A percentile compares a stretch with the other conserved stretches of the same genome.
Conservation (phyloP, 1,139 yeast genomes). For the Yamadazyma dendronema region DNA sequence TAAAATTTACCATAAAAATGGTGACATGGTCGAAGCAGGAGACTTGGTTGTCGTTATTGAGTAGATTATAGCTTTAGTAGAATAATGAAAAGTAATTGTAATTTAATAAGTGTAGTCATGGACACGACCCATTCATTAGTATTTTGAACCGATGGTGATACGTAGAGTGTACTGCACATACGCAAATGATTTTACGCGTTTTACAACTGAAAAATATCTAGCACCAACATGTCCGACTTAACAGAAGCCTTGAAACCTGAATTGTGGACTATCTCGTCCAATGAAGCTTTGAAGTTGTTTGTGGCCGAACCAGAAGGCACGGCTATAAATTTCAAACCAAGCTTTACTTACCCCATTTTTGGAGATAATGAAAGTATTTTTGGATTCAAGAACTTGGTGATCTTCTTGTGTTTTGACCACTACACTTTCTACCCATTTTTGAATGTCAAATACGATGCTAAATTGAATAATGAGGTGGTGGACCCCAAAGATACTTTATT, state of each 20-base stretch:
- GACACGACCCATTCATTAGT: no score
- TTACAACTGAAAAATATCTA: no score
- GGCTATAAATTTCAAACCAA: slow-evolving; percentile 61
- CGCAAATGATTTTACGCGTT: no score
- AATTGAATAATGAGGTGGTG: slow-evolving; percentile 48
- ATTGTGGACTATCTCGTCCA: slow-evolving; percentile 68
- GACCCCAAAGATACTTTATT: slow-evolving; percentile 53
- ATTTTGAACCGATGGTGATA: no score
- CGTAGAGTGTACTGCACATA: no score
- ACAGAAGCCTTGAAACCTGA: slow-evolving; percentile 46
- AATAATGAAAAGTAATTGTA: no score
- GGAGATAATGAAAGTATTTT: slow-evolving; percentile 89
- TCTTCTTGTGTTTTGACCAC: slow-evolving; percentile 48
- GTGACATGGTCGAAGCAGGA: slow-evolving; percentile 96
- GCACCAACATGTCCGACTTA: slow-evolving; percentile 8
- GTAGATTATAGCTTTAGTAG: slow-evolving; percentile 14
- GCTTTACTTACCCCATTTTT: slow-evolving; percentile 86
- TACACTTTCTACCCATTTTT: slow-evolving; percentile 47
- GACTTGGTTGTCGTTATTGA: slow-evolving; percentile 82
- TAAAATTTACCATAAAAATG: slow-evolving; percentile 76
- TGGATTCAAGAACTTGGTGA: slow-evolving; percentile 72
- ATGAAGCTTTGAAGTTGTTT: slow-evolving; percentile 56
- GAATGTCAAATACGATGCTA: slow-evolving; percentile 54
- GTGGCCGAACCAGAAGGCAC: slow-evolving; percentile 55
- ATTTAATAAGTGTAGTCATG: no score